Evolutionary conservation across 2,329 filamentous ascomycete species (phyloP), one percentile per base, ranked within the genome.

Genomic region (Colletotrichum magnum): DNA sequence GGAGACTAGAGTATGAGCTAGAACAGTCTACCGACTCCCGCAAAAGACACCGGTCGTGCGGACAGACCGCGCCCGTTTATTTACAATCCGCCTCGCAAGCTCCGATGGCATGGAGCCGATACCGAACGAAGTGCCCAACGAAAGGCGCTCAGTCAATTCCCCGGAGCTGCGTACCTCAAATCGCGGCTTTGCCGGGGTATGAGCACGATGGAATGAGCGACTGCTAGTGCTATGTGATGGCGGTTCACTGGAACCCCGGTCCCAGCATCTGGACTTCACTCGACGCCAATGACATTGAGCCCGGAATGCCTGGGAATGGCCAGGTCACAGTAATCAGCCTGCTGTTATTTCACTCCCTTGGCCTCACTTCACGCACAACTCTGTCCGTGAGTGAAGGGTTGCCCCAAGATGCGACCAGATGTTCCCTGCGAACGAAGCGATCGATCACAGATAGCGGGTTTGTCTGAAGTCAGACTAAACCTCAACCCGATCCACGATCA

Each of bases 201-300:
- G 16, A 26, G 26, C 43, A 15, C 28, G 47, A 43, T 52, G 21
- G 47, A 50, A 51, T 21, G 12, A 41, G 52, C 18, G 36, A 26
- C 58, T 52, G 7, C 47, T 60, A 60, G 58, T 43, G 47, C 47
- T 52, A 28, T 60, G 47, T 60, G 18, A 60, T 26, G 47, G 36
- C 48, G 51, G 18, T 52, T 52, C 58, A n/a, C n/a, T 59, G 16
- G 21, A 24, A 18, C 57, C 52, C 16, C 16, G 15, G 28, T 39
- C 52, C 26, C 52, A 43, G 41, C 16, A 15, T n/a, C 41, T n/a
- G 41, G 13, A n/a, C 13, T 43, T 36, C 9, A 43, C 16, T 43
- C 16, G 41, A 43, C 13, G 13, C 10, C 16, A 15, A 43, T 6
- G 41, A 43, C 41, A 43, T 6, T 43, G 41, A n/a, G 13, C 16